Percentiles rank a stretch among this genome's conserved stretches.
Conservation (phyloP, 2,329 filamentous ascomycete species). For the Davidsoniella australis region DNA sequence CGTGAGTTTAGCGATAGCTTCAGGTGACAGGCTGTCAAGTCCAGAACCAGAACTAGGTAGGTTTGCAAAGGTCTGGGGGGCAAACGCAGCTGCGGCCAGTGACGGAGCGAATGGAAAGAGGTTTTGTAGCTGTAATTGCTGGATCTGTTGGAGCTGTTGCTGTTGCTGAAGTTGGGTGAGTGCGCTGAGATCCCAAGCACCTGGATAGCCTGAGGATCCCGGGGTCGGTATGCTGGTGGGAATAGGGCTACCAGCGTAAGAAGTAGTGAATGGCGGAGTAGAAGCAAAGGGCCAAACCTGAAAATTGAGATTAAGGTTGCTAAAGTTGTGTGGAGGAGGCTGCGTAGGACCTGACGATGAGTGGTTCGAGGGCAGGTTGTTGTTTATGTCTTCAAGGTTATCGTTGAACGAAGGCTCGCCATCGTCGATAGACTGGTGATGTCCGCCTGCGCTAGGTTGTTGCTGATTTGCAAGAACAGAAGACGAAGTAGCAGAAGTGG, state of each 20-base stretch:
- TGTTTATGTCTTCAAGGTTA: too few relatives aligned
- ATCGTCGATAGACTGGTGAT: too few relatives aligned
- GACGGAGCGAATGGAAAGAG: constrained; percentile 9
- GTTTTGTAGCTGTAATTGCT: constrained; percentile 7
- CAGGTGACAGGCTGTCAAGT: constrained; percentile 8
- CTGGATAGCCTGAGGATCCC: constrained; percentile 2
- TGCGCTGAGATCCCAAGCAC: constrained; percentile 7
- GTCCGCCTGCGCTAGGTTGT: too few relatives aligned
- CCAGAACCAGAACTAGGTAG: constrained; percentile 1
- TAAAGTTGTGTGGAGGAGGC: constrained; percentile 4
- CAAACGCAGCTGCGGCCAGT: constrained; percentile 1
- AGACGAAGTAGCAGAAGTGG: too few relatives aligned
- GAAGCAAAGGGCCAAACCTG: constrained; percentile 6
- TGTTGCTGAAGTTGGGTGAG: constrained; percentile 8
- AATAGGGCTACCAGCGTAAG: not conserved
- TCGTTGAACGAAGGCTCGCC: too few relatives aligned
- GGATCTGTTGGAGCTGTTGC: constrained; percentile 8
- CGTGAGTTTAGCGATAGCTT: constrained; percentile 25
- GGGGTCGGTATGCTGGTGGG: constrained; percentile 2
- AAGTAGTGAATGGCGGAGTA: constrained; percentile 2
- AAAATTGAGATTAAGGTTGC: constrained; percentile 7
- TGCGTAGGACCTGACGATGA: not conserved
- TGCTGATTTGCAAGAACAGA: too few relatives aligned
- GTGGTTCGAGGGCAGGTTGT: too few relatives aligned
- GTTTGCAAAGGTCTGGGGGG: not conserved